These are phyloP conservation scores for Hebeloma cylindrosporum DNA, from an alignment of 768 basidiomycete genomes.

Conservation along the genomic window DNA sequence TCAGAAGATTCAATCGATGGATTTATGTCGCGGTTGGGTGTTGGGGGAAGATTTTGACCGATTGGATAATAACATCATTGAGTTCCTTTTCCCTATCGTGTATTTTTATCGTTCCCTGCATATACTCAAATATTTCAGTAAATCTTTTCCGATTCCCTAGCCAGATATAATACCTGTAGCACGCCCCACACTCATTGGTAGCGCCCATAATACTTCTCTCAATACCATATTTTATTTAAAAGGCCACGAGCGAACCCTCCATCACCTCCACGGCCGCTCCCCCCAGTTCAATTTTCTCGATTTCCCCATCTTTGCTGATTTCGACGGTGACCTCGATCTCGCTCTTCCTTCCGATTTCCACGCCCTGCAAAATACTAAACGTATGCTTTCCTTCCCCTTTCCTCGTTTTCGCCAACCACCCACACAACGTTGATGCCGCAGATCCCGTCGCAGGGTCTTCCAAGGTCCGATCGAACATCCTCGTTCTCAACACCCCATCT, in stretches of 20 bases:
- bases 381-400: conserved; percentile 37
- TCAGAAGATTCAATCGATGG: background rate
- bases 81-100: too few species aligned
- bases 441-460: conserved; percentile 51
- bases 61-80: too few species aligned
- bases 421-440: conserved; percentile 43
- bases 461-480: conserved; percentile 40
- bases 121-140: too few species aligned
- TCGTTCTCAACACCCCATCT: conserved; percentile 36
- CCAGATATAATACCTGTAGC: too few species aligned
- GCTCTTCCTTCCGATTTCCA: conserved; percentile 46
- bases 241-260: conserved; percentile 28
- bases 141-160: too few species aligned
- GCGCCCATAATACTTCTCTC: too few species aligned
- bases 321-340: conserved; percentile 41
- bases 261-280: conserved; percentile 42
- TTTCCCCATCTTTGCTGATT: conserved; percentile 28
- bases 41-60: too few species aligned
- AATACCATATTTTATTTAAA: too few species aligned
- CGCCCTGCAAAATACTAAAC: conserved; percentile 41
- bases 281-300: conserved; percentile 35
- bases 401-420: conserved; percentile 37
- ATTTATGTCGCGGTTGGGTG: background rate
- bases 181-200: too few species aligned
- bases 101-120: too few species aligned